phyloP scores from a whole-genome alignment of 495 filamentous ascomycete genomes.

The Penicillium egyptiacum region DNA sequence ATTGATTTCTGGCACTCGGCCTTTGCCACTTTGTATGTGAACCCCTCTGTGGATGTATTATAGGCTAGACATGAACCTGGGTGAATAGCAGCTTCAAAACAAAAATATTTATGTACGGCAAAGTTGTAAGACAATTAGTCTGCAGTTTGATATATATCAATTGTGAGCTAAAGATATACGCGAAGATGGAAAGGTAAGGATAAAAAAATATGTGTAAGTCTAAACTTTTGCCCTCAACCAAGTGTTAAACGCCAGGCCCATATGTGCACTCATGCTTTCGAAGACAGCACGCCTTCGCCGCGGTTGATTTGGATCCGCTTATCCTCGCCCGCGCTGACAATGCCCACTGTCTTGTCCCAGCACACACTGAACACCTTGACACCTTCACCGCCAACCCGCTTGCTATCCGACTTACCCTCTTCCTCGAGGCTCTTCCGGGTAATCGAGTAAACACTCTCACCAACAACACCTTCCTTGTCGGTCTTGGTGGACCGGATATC shows the following conservation, averaged over 20 bases:
- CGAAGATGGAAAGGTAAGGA: slow-evolving; percentile 15
- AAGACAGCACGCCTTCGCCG: slow-evolving; percentile 52
- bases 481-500: slow-evolving; percentile 75
- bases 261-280: slow-evolving; percentile 36
- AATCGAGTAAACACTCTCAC: slow-evolving; percentile 79
- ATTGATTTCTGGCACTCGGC: slow-evolving; percentile 29
- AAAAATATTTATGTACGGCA: background rate
- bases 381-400: slow-evolving; percentile 66
- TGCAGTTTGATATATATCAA: slow-evolving; percentile 9
- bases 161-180: slow-evolving; percentile 4
- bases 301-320: slow-evolving; percentile 88
- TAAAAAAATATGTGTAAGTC: slow-evolving; percentile 15
- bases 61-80: slow-evolving; percentile 19
- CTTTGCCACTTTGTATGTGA: slow-evolving; percentile 24
- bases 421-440: slow-evolving; percentile 65
- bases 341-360: slow-evolving; percentile 83
- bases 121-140: background rate
- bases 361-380: slow-evolving; percentile 87
- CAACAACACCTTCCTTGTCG: slow-evolving; percentile 65
- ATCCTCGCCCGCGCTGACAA: slow-evolving; percentile 91
- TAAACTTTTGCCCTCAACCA: slow-evolving; percentile 39
- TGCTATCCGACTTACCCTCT: slow-evolving; percentile 49
- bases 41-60: slow-evolving; percentile 33
- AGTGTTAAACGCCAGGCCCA: slow-evolving; percentile 37
- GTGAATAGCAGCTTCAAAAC: slow-evolving; percentile 10